Conservation (phyloP, 1,284 basidiomycete species). For the Microbotryomycetes sp. region DNA sequence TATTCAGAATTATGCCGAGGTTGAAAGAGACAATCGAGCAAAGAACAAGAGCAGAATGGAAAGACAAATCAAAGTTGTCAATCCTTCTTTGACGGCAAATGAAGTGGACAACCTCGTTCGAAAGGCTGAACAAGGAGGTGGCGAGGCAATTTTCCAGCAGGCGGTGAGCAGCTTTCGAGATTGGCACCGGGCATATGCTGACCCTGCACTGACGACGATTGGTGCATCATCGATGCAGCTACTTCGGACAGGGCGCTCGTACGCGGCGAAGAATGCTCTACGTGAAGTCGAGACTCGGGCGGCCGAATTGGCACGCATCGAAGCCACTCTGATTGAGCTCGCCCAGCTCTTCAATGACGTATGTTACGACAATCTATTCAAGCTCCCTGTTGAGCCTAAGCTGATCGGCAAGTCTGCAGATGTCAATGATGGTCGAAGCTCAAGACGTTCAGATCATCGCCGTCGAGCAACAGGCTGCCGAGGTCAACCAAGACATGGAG, state of each 20-base stretch:
- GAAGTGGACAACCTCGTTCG: conserved; percentile 55
- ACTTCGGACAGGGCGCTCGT: conserved; percentile 6
- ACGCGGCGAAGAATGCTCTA: conserved; percentile 40
- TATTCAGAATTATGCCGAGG: conserved; percentile 61
- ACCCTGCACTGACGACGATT: not conserved
- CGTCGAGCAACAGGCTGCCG: conserved; percentile 57
- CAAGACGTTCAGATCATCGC: conserved; percentile 65
- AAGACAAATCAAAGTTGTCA: conserved; percentile 94
- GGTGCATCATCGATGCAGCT: not conserved
- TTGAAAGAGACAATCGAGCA: conserved; percentile 84
- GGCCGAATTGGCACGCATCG: conserved; percentile 59
- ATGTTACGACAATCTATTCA: not conserved
- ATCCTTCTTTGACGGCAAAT: conserved; percentile 79
- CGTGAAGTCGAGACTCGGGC: conserved; percentile 43
- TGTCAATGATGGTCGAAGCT: conserved; percentile 70
- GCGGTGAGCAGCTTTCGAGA: conserved; percentile 54
- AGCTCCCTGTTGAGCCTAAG: not conserved
- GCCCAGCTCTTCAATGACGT: conserved; percentile 77
- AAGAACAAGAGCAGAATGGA: conserved; percentile 91
- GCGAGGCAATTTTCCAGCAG: conserved; percentile 73
- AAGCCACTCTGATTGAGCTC: conserved; percentile 77
- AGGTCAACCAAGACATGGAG: conserved; percentile 60
- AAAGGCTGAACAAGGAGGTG: conserved; percentile 65
- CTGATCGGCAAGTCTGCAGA: conserved; percentile 46
- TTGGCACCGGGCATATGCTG: not conserved